phyloP scores from a whole-genome alignment of 305 asterid genomes.

The Solanum hybrid region DNA sequence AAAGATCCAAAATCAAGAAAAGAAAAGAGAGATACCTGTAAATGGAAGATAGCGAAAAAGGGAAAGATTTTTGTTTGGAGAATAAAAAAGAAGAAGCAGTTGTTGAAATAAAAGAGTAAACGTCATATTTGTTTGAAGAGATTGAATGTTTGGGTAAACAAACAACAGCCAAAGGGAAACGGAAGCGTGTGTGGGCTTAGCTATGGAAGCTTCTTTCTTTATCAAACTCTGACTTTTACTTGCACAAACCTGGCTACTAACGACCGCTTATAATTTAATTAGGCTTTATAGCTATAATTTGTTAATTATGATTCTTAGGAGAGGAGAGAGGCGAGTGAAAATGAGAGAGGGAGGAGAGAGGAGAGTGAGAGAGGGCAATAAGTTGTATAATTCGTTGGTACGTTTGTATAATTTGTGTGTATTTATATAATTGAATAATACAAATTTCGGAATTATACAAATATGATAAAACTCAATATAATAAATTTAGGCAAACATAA shows the following conservation, averaged over 20 bases:
- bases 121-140: not conserved
- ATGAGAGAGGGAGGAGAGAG: too few species aligned
- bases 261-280: too few species aligned
- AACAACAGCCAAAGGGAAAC: not conserved
- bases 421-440: too few species aligned
- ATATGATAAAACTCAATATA: not conserved
- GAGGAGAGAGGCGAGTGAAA: not conserved
- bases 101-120: not conserved
- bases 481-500: not conserved
- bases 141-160: constrained; percentile 3
- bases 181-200: not conserved
- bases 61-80: not conserved
- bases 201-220: not conserved
- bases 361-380: not conserved
- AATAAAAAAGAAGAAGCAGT: not conserved
- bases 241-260: not conserved
- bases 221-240: not conserved
- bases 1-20: not conserved
- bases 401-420: not conserved
- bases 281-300: not conserved
- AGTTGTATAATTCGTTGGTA: too few species aligned
- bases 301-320: too few species aligned
- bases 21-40: constrained; percentile 5
- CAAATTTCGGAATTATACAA: too few species aligned
- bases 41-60: constrained; percentile 2